Evolutionary conservation across 768 basidiomycete species (phyloP).

Genomic region (Agrocybe chaxingu): DNA sequence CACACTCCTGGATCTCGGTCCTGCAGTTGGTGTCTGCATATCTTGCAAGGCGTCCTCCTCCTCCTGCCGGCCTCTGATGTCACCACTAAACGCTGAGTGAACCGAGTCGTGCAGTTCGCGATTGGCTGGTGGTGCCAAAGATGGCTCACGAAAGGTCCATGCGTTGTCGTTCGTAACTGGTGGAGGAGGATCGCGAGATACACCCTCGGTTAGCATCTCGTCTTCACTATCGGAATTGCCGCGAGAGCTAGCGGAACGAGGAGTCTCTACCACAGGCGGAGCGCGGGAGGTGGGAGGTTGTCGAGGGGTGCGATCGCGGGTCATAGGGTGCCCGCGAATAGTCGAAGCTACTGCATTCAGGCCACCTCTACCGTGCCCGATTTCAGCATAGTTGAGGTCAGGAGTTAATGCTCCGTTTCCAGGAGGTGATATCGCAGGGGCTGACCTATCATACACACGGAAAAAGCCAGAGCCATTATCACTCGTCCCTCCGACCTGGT

Average conservation of each 20-base stretch:
- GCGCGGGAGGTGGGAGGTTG: slow-evolving; percentile 11
- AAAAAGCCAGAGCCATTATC: slow-evolving; percentile 60
- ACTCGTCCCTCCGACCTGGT: slow-evolving; percentile 44
- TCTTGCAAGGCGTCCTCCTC: slow-evolving; percentile 2
- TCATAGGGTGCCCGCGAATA: slow-evolving; percentile 8
- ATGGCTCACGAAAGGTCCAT: slow-evolving; percentile 11
- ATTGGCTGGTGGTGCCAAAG: slow-evolving; percentile 15
- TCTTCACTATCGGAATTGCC: slow-evolving; percentile 17
- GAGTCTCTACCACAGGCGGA: slow-evolving; percentile 12
- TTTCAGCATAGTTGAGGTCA: slow-evolving; percentile 73
- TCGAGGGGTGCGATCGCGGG: slow-evolving; percentile 16
- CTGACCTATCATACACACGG: slow-evolving; percentile 45
- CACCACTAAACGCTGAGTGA: slow-evolving; percentile 21
- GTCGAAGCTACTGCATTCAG: slow-evolving; percentile 15
- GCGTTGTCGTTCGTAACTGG: neutral
- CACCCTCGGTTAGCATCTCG: neutral
- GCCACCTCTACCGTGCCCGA: slow-evolving; percentile 68
- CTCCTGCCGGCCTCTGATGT: slow-evolving; percentile 17
- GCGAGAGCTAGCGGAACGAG: slow-evolving; percentile 9
- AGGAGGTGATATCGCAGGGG: slow-evolving; percentile 30
- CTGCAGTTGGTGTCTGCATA: slow-evolving; percentile 12
- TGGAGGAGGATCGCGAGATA: no score
- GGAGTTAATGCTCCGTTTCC: slow-evolving; percentile 63
- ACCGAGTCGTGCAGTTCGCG: slow-evolving; percentile 36
- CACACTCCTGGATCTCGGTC: slow-evolving; percentile 47